Evolutionary conservation across 495 filamentous ascomycete genomes (phyloP).

Genomic region (Trichoderma gamsii): DNA sequence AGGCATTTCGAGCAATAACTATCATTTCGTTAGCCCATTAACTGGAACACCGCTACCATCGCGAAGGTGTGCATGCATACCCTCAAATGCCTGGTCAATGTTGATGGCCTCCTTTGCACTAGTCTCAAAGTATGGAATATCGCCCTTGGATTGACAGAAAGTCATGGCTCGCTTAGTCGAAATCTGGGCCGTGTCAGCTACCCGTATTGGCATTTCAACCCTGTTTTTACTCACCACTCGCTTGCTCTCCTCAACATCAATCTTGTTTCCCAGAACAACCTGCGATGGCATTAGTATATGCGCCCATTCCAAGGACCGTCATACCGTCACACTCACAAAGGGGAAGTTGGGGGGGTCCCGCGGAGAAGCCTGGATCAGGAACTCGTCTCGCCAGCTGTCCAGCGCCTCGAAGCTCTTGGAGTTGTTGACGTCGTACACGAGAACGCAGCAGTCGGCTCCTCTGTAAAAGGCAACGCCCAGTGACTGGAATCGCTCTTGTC

Average conservation of each 20-base stretch:
- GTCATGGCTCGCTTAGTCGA: conserved; percentile 91
- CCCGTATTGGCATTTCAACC: background rate
- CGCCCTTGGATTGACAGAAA: conserved; percentile 95
- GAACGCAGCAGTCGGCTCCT: conserved; percentile 95
- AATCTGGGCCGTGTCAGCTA: conserved; percentile 48
- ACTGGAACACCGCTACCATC: background rate
- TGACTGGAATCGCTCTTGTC: conserved; percentile 96
- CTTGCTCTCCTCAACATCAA: conserved; percentile 97
- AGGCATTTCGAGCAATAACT: conserved; percentile 96
- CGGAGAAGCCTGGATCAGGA: conserved; percentile 93
- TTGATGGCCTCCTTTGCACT: conserved; percentile 98
- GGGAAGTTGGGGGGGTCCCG: conserved; percentile 96
- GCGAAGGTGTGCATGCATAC: conserved; percentile 42
- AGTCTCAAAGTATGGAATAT: conserved; percentile 97
- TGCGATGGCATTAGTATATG: conserved; percentile 27
- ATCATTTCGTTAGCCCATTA: background rate
- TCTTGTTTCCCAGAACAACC: conserved; percentile 97
- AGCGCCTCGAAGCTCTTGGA: conserved; percentile 97
- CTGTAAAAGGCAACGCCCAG: conserved; percentile 97
- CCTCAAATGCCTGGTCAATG: conserved; percentile 97
- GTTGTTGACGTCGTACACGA: conserved; percentile 99
- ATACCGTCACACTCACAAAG: conserved; percentile 58
- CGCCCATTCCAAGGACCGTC: background rate
- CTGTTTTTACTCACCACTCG: conserved; percentile 55
- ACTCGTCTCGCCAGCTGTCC: conserved; percentile 98